Evolutionary conservation across 345 rosid species (phyloP).

Genomic region (Fremontodendron californicum): DNA sequence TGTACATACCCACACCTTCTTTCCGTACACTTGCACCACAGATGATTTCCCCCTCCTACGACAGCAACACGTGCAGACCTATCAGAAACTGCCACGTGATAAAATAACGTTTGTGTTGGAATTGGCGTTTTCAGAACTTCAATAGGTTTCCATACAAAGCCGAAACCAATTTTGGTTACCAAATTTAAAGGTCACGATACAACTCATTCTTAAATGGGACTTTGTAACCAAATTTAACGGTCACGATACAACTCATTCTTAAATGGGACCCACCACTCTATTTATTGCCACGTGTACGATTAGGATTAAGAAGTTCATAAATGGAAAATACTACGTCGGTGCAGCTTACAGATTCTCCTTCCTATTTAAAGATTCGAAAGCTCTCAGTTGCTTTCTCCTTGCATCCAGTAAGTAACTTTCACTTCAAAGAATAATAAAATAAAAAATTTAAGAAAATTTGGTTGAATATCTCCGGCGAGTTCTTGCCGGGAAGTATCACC

Average conservation of each 20-base stretch:
- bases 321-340: neutral
- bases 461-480: slow-evolving; percentile 3
- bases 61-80: neutral
- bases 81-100: neutral
- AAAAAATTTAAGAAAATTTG: neutral
- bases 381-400: neutral
- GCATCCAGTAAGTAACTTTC: neutral
- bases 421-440: neutral
- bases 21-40: neutral
- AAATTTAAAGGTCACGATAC: no score
- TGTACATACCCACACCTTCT: neutral
- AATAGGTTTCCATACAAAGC: neutral
- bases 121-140: neutral
- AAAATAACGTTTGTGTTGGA: neutral
- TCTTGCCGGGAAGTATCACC: slow-evolving; percentile 1
- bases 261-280: neutral
- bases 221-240: neutral
- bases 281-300: neutral
- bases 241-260: neutral
- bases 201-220: no score
- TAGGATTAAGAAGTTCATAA: neutral
- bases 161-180: neutral
- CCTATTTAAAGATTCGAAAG: neutral
- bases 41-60: neutral
- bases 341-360: neutral